Evolutionary conservation across 306 rosid genomes (phyloP).

Genomic region (Quercus gilva): DNA sequence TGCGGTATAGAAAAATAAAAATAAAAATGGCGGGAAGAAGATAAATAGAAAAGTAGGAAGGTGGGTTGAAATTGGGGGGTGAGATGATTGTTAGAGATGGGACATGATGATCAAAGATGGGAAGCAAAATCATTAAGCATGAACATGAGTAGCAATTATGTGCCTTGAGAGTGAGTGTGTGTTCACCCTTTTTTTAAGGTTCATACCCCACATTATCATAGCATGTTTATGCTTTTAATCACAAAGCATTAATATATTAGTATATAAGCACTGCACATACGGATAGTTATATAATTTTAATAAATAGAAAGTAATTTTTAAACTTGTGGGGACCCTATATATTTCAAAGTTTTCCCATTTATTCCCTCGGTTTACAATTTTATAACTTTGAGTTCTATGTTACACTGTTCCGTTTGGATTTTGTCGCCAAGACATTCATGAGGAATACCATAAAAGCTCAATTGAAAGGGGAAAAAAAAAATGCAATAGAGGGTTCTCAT

Average conservation of each 20-base stretch:
- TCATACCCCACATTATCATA: constrained; percentile 22
- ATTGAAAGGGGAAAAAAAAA: too few species aligned
- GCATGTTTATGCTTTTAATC: constrained; percentile 3
- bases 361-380: background rate
- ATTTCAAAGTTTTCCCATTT: background rate
- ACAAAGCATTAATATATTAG: background rate
- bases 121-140: constrained; percentile 70
- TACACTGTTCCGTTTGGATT: too few species aligned
- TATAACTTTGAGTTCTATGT: too few species aligned
- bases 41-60: background rate
- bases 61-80: constrained; percentile 28
- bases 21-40: background rate
- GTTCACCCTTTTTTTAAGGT: background rate
- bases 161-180: constrained; percentile 56
- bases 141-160: constrained; percentile 60
- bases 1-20: too few species aligned
- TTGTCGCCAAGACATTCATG: too few species aligned
- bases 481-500: too few species aligned
- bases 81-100: constrained; percentile 44
- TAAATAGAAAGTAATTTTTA: background rate
- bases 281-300: background rate
- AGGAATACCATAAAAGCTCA: too few species aligned
- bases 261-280: background rate
- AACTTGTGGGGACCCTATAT: background rate
- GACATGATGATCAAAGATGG: constrained; percentile 50